A percentile compares a stretch with the other conserved stretches of the same genome.
Conservation (phyloP, 2,329 filamentous ascomycete species). For the Pseudogymnoascus pannorum region DNA sequence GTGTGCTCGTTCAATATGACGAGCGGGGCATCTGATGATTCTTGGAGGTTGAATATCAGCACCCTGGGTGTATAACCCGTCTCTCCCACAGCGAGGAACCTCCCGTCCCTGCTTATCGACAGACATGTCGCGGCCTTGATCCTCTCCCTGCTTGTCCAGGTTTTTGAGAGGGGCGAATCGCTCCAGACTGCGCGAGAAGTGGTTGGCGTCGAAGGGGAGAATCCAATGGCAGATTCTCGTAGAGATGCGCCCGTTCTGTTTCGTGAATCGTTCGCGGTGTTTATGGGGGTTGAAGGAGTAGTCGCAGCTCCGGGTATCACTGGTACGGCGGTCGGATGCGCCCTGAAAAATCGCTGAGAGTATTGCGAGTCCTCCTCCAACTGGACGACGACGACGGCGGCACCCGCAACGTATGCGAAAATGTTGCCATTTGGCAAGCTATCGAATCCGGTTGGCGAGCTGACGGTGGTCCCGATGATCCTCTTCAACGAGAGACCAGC, state of each 20-base stretch:
- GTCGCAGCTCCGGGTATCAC: conserved; percentile 44
- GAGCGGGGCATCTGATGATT: conserved; percentile 75
- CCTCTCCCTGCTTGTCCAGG: conserved; percentile 81
- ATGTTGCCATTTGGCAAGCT: conserved; percentile 59
- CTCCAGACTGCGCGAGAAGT: conserved; percentile 41
- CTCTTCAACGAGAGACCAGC: conserved; percentile 66
- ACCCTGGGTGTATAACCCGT: conserved; percentile 90
- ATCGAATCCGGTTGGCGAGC: conserved; percentile 79
- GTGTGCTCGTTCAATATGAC: conserved; percentile 84
- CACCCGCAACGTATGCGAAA: conserved; percentile 89
- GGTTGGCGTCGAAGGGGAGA: conserved; percentile 28
- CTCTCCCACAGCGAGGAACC: conserved; percentile 85
- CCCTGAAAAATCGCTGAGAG: conserved; percentile 83
- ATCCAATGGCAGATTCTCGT: conserved; percentile 36
- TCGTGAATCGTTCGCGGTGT: conserved; percentile 57
- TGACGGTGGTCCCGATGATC: conserved; percentile 86
- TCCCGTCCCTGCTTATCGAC: conserved; percentile 78
- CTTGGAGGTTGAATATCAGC: conserved; percentile 78
- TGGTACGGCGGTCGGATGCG: conserved; percentile 69
- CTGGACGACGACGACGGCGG: conserved; percentile 83
- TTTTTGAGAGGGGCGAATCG: conserved; percentile 61
- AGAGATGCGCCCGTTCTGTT: conserved; percentile 46
- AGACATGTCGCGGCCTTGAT: conserved; percentile 93
- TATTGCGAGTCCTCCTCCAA: conserved; percentile 58
- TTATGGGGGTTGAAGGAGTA: conserved; percentile 46